Evolutionary conservation across 73 alveolate species (phyloP).

Genomic region (Effrenium voratum): DNA sequence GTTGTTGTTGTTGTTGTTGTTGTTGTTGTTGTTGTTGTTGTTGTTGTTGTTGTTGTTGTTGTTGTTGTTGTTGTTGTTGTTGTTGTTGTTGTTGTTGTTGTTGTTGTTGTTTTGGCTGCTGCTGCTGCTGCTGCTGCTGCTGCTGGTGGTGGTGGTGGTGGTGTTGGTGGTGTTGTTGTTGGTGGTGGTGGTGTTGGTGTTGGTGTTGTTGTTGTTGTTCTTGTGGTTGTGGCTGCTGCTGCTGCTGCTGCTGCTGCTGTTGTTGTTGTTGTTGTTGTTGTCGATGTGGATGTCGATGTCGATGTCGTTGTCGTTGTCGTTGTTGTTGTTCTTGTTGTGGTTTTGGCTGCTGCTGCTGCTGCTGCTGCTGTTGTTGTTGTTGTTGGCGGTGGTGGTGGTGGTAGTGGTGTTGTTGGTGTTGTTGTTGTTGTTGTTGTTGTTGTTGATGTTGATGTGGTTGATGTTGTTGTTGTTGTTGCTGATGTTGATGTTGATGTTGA

Average conservation of each 20-base stretch:
- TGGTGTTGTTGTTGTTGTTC: too few species aligned
- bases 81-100: too few species aligned
- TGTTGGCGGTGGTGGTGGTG: background rate
- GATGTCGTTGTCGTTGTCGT: slow-evolving; percentile 1
- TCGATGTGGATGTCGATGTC: background rate
- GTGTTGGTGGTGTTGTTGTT: too few species aligned
- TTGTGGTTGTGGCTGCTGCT: background rate
- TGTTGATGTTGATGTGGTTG: background rate
- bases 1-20: too few species aligned
- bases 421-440: background rate
- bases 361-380: background rate
- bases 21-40: too few species aligned
- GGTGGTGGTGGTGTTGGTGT: too few species aligned
- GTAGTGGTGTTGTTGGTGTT: background rate
- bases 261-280: background rate
- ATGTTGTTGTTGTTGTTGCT: background rate
- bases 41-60: too few species aligned
- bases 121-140: too few species aligned
- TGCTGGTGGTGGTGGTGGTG: too few species aligned
- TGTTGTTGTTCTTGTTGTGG: background rate
- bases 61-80: too few species aligned
- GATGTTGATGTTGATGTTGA: background rate
- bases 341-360: background rate
- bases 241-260: background rate
- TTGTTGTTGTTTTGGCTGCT: too few species aligned